Evolutionary conservation across 805 yeast species (phyloP), one percentile per base, ranked within the genome.

Genomic region (Pichia phayaonensis): DNA sequence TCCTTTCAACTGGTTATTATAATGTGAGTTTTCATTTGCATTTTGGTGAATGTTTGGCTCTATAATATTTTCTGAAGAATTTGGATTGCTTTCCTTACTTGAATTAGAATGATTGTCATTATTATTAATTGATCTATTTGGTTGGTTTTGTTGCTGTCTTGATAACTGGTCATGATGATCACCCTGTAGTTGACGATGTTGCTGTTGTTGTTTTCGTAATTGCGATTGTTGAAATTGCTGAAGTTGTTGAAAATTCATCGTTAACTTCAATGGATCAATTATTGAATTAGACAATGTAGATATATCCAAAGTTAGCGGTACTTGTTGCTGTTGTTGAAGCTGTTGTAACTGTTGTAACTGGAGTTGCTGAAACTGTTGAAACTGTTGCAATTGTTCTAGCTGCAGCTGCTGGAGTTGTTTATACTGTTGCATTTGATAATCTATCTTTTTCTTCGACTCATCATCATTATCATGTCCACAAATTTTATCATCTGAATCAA

Each of bases 301-400:
- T 10, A 15, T 31, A n/a, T 16, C 27, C 11, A 18, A 8, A 5
- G n/a, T 13, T 18, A 11, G n/a, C 10, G 20, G 7, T 11, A 23
- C 21, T 24, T 42, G 55, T 16, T 21, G 42, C 3, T 36, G 40
- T 23, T 27, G 49, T 27, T 48, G 52, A 16, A 47, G 26, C 15
- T 47, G 52, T 22, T 29, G 26, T 13, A 43, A 40, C 8, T 48
- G 55, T n/a, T 38, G 44, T 11, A 42, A 26, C 29, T 47, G 53
- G 15, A 23, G 15, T 41, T 41, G 24, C 24, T 40, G 42, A 22
- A 22, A 21, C 18, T 40, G 42, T 2, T 23, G 42, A 40, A 40
- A 23, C 18, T 22, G 27, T 23, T 40, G 42, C 10, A 15, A 16
- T 23, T 40, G 42, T 34, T 34, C 20, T 34, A 34, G 20, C 8